Conservation (phyloP, 805 yeast species). For the Saccharomycopsis lassenensis region DNA sequence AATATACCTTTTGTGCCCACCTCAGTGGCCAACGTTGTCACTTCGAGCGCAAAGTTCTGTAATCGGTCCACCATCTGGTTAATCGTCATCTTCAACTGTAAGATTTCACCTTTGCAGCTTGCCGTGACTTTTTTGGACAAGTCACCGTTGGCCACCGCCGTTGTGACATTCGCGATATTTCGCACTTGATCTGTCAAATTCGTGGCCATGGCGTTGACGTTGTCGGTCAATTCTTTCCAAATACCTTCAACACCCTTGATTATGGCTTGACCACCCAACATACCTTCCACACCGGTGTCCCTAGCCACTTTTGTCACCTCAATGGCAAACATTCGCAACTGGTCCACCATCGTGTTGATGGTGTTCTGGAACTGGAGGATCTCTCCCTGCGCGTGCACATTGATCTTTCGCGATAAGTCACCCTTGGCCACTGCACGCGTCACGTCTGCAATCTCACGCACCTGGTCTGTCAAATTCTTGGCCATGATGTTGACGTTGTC, state of each 20-base stretch:
- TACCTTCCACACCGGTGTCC: constrained; percentile 87
- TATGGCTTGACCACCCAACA: constrained; percentile 80
- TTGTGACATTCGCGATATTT: constrained; percentile 77
- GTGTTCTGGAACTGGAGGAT: constrained; percentile 77
- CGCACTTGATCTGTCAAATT: constrained; percentile 82
- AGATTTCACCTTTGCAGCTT: constrained; percentile 72
- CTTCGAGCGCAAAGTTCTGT: constrained; percentile 72
- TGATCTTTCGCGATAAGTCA: constrained; percentile 70
- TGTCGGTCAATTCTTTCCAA: constrained; percentile 81
- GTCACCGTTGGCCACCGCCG: constrained; percentile 81
- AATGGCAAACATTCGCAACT: constrained; percentile 69
- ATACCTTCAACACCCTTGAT: constrained; percentile 74
- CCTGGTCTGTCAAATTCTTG: constrained; percentile 16
- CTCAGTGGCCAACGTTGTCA: constrained; percentile 77
- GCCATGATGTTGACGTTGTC: constrained; percentile 77
- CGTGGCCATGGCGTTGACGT: constrained; percentile 83
- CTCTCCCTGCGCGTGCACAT: constrained; percentile 89
- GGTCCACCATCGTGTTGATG: constrained; percentile 83
- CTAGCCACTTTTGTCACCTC: constrained; percentile 82
- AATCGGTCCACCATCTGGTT: constrained; percentile 85
- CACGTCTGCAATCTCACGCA: constrained; percentile 77
- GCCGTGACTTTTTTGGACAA: constrained; percentile 74
- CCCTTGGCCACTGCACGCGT: constrained; percentile 85
- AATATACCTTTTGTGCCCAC: constrained; percentile 84
- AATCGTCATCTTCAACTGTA: constrained; percentile 69